Evolutionary conservation across 768 basidiomycete species (phyloP), one percentile per base, ranked within the genome.

Genomic region (Imleria badia): DNA sequence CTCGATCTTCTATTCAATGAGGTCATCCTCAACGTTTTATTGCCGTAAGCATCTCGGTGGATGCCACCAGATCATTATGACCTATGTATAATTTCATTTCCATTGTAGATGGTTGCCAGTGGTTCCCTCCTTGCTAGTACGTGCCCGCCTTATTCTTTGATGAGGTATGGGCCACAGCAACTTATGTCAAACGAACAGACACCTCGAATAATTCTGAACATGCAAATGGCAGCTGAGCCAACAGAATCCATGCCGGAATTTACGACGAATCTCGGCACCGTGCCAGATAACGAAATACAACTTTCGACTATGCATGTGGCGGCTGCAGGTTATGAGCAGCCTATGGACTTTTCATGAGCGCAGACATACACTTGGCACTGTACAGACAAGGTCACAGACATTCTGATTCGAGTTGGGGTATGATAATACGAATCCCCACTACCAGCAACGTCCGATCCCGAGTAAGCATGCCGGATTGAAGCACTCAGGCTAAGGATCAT

Each of bases 181-280:
- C 29, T 51, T 3, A 13, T 22, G 20, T 41, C 33, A 7, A 36
- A 51, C 13, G 19, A 20, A 44, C 45, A 64, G 63, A 56, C 63
- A 11, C 35, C 64, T n/a, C 64, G 57, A 29, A 52, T 64, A 1
- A 63, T 66, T 35, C 11, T 64, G 30, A 66, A 64, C 39, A 51
- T 63, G 31, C 64, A 52, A 31, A 56, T 45, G 51, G 51, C 53
- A 8, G 41, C 45, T n/a, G 45, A 60, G 35, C 52, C 47, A 17
- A 33, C 39, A 22, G 57, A 56, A 11, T 38, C 51, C 22, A 14
- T 14, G 15, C 12, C 39, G 13, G 59, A 64, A 45, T 20, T 61
- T 14, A 64, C 59, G 1, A 64, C 62, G 6, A 10, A 47, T n/a
- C 33, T 48, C 1, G 36, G 44, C 6, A 20, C 8, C 10, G 29